phyloP scores from a whole-genome alignment of 208 protist species.

The Trypanosoma melophagium region DNA sequence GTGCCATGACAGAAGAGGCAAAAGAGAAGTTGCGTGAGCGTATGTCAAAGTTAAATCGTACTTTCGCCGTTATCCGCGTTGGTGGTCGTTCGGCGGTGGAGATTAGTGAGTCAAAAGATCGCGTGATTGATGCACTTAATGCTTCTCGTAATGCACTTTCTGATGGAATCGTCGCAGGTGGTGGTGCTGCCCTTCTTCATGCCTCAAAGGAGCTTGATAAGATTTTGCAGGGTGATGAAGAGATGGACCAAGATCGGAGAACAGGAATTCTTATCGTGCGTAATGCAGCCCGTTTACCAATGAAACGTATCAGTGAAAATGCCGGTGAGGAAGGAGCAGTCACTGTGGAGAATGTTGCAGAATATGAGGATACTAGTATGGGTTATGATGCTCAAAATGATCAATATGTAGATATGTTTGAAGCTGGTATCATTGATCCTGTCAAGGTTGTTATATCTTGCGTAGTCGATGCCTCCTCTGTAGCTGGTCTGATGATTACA shows the following conservation, averaged over 20 bases:
- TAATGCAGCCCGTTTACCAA: constrained; percentile 87
- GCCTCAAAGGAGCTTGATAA: constrained; percentile 91
- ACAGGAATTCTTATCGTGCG: constrained; percentile 87
- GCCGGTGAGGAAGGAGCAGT: constrained; percentile 97
- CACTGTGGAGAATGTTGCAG: constrained; percentile 96
- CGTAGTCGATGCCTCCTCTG: constrained; percentile 95
- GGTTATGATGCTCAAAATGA: constrained; percentile 96
- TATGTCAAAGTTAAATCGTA: constrained; percentile 75
- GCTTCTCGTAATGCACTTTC: constrained; percentile 98
- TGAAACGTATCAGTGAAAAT: constrained; percentile 97
- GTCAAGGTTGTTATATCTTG: constrained; percentile 98
- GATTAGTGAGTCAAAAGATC: constrained; percentile 99
- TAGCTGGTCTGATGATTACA: constrained; percentile 99
- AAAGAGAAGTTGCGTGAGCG: constrained; percentile 96
- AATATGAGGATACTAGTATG: constrained; percentile 81
- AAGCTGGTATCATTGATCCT: constrained; percentile 99
- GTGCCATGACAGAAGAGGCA: constrained; percentile 94
- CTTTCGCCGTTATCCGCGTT: constrained; percentile 96
- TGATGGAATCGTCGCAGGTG: constrained; percentile 99
- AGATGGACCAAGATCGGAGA: constrained; percentile 79
- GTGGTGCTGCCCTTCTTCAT: constrained; percentile 97
- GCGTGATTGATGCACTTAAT: constrained; percentile 98
- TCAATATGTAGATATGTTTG: constrained; percentile 98
- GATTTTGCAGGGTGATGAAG: constrained; percentile 85
- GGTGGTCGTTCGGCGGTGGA: constrained; percentile 98